Evolutionary conservation across 768 basidiomycete species (phyloP).

Genomic region (Ramaria sp.): DNA sequence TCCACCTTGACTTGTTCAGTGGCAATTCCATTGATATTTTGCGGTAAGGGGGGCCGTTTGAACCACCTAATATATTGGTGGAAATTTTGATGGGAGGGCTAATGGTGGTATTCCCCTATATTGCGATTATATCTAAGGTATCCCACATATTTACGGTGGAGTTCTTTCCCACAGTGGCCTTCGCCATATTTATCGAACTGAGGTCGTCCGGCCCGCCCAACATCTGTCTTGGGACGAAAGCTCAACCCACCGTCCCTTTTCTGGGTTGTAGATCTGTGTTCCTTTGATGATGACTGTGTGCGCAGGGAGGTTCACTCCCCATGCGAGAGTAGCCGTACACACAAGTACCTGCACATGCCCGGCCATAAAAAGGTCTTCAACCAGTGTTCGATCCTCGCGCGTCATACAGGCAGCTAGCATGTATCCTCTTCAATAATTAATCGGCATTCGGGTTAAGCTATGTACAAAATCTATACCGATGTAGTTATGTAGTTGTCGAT

Average conservation of each 20-base stretch:
- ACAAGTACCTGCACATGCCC: slow-evolving; percentile 90
- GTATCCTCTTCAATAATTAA: too few species aligned
- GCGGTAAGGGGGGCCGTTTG: too few species aligned
- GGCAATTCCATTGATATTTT: too few species aligned
- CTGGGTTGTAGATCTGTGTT: slow-evolving; percentile 99
- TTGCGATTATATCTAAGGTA: too few species aligned
- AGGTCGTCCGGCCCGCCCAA: slow-evolving; percentile 95
- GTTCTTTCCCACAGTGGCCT: slow-evolving; percentile 30
- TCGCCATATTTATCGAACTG: slow-evolving; percentile 97
- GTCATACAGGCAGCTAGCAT: slow-evolving; percentile 96
- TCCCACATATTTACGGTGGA: too few species aligned
- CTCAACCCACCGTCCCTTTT: slow-evolving; percentile 97
- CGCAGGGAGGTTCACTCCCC: slow-evolving; percentile 98
- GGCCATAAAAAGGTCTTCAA: slow-evolving; percentile 91
- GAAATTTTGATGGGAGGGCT: too few species aligned
- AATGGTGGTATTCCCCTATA: too few species aligned
- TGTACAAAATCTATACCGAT: too few species aligned
- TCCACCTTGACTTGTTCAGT: too few species aligned
- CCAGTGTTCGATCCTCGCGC: slow-evolving; percentile 78
- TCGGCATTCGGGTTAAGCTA: too few species aligned
- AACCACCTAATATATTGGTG: too few species aligned
- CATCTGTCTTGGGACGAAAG: slow-evolving; percentile 98
- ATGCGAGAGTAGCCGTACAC: slow-evolving; percentile 95
- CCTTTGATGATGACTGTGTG: slow-evolving; percentile 99
- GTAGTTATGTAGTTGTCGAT: background rate